phyloP scores from a whole-genome alignment of 2,329 filamentous ascomycete species.

The Colletotrichum sp. region DNA sequence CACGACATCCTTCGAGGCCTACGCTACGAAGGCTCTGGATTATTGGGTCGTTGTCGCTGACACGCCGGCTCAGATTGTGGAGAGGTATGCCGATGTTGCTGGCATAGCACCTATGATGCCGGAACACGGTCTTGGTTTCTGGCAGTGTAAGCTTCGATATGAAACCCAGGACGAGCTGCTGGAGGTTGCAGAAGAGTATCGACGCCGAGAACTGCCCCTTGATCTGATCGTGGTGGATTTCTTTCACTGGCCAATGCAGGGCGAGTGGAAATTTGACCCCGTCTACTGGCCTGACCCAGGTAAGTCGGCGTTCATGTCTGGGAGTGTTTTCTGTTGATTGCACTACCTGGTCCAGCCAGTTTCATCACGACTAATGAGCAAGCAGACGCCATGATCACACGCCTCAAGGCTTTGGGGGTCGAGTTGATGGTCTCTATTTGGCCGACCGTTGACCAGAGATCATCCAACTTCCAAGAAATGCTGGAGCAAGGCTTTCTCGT shows the following conservation, averaged over 20 bases:
- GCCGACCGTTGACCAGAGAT: conserved; percentile 54
- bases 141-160: conserved; percentile 70
- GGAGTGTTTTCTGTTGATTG: not conserved
- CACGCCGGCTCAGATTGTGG: conserved; percentile 54
- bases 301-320: conserved; percentile 55
- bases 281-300: conserved; percentile 67
- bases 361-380: not conserved
- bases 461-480: conserved; percentile 33
- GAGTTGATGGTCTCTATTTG: conserved; percentile 74
- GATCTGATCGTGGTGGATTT: conserved; percentile 68
- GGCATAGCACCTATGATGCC: conserved; percentile 67
- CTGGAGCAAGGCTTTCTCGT: conserved; percentile 59
- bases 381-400: conserved; percentile 31
- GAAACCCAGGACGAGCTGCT: conserved; percentile 66
- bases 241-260: conserved; percentile 69
- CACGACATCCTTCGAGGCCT: conserved; percentile 62
- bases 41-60: conserved; percentile 65
- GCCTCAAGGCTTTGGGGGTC: conserved; percentile 61
- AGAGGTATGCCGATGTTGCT: conserved; percentile 57
- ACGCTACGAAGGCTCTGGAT: conserved; percentile 58
- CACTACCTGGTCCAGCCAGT: not conserved
- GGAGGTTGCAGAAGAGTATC: conserved; percentile 61
- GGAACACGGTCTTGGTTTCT: conserved; percentile 67
- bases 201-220: conserved; percentile 54
- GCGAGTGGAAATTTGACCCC: conserved; percentile 71